Evolutionary conservation across 768 basidiomycete genomes (phyloP).

Genomic region (Lactarius vividus): DNA sequence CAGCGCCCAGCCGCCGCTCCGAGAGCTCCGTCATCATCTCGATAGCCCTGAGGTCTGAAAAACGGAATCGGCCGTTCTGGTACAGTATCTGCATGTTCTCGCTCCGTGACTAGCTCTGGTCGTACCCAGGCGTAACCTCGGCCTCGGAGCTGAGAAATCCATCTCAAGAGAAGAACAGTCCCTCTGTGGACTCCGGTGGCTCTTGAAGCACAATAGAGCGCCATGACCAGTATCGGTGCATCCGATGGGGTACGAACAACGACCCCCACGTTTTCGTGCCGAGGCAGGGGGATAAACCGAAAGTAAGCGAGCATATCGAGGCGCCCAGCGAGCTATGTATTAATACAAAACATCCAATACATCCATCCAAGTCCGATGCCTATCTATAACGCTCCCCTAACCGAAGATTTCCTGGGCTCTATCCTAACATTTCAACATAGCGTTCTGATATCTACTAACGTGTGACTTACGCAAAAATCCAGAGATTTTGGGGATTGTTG

Average conservation of each 20-base stretch:
- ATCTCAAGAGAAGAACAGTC: neutral
- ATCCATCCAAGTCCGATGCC: neutral
- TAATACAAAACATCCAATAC: constrained; percentile 3
- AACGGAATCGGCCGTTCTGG: constrained; percentile 12
- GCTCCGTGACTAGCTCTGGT: neutral
- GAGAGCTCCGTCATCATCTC: constrained; percentile 17
- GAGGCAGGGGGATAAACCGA: constrained; percentile 1
- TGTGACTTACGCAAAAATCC: constrained; percentile 49
- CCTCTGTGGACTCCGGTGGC: neutral
- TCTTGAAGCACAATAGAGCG: neutral
- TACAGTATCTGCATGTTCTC: neutral
- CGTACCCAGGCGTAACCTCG: constrained; percentile 13
- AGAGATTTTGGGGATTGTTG: constrained; percentile 60
- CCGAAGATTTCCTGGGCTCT: constrained; percentile 26
- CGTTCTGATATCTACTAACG: neutral
- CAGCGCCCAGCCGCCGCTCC: constrained; percentile 19
- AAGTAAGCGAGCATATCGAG: constrained; percentile 2
- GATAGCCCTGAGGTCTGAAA: constrained; percentile 7
- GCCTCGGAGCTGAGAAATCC: neutral
- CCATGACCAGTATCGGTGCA: neutral
- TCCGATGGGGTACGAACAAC: neutral
- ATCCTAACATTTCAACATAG: constrained; percentile 1
- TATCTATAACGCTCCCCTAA: neutral
- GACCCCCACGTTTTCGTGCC: neutral
- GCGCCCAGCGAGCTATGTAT: neutral